Percentiles rank a stretch among this genome's conserved stretches.
phyloP scores from a whole-genome alignment of 192 early-diverging fungal genomes.

The Entophlyctis helioformis region DNA sequence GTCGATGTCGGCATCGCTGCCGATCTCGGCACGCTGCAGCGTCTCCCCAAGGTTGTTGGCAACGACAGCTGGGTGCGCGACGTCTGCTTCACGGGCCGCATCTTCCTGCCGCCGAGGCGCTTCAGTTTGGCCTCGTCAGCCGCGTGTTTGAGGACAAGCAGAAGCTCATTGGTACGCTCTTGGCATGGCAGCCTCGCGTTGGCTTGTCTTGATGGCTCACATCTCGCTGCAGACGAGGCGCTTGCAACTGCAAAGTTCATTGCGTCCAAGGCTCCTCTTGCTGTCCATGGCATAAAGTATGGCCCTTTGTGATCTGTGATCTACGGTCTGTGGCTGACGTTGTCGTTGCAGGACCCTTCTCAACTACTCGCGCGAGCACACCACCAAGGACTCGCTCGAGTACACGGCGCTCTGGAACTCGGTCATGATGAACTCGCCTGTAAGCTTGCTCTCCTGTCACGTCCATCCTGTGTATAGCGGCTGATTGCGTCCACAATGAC shows the following conservation, averaged over 20 bases:
- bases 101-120: constrained; percentile 54
- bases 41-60: constrained; percentile 87
- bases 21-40: constrained; percentile 87
- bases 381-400: constrained; percentile 72
- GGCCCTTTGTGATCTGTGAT: neutral
- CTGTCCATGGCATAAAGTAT: constrained; percentile 74
- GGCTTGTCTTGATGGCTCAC: neutral
- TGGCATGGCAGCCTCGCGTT: neutral
- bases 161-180: constrained; percentile 37
- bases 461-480: neutral
- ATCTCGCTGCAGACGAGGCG: constrained; percentile 34
- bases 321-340: neutral
- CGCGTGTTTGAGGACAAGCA: constrained; percentile 32
- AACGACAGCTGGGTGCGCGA: constrained; percentile 88
- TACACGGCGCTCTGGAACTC: constrained; percentile 86
- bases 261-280: constrained; percentile 83
- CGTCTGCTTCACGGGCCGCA: constrained; percentile 72
- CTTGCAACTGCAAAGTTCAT: constrained; percentile 59
- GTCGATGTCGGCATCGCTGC: constrained; percentile 91
- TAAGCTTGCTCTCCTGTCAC: neutral
- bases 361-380: constrained; percentile 88
- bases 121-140: constrained; percentile 44
- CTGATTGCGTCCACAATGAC: neutral
- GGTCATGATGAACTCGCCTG: constrained; percentile 68
- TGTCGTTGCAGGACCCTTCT: constrained; percentile 44